phyloP scores from a whole-genome alignment of 352 stramenopile genomes.

The Pythium aphanidermatum region DNA sequence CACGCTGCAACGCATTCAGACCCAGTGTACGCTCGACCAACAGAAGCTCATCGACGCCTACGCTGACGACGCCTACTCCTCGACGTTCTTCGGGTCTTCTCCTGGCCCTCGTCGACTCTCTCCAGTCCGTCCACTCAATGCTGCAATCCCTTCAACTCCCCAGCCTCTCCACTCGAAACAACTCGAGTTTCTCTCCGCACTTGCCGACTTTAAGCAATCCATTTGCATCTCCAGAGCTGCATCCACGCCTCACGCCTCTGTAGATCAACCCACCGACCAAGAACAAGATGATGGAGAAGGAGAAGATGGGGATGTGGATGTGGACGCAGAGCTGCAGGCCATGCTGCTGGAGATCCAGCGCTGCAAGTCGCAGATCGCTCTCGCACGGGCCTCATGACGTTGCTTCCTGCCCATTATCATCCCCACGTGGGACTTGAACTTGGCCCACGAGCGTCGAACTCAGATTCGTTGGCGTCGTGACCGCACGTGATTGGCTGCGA shows the following conservation, averaged over 20 bases:
- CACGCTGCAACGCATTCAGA: conserved; percentile 12
- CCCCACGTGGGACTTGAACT: conserved; percentile 21
- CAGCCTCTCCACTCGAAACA: conserved; percentile 16
- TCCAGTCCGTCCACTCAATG: conserved; percentile 1
- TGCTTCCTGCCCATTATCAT: no score
- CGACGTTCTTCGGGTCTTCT: conserved; percentile 5
- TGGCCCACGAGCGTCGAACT: conserved; percentile 6
- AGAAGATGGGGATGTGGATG: conserved; percentile 1
- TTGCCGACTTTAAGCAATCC: conserved; percentile 45
- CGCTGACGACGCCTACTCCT: conserved; percentile 8
- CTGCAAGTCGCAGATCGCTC: conserved; percentile 18
- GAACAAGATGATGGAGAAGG: neutral
- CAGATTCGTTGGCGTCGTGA: conserved; percentile 20
- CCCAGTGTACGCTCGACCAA: conserved; percentile 5
- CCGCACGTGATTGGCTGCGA: conserved; percentile 9
- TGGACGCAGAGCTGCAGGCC: conserved; percentile 20
- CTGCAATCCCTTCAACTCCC: neutral
- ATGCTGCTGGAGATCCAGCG: conserved; percentile 27
- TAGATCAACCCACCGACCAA: no score
- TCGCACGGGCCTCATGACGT: neutral
- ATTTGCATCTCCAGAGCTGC: conserved; percentile 16
- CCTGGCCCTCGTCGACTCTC: neutral
- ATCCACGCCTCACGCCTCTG: no score
- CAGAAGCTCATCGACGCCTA: conserved; percentile 5
- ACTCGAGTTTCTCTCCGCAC: conserved; percentile 33